A percentile compares a stretch with the other conserved stretches of the same genome.
These are phyloP conservation scores for Candida labiduridarum DNA, from an alignment of 1,139 yeast genomes.

Conservation along the genomic window DNA sequence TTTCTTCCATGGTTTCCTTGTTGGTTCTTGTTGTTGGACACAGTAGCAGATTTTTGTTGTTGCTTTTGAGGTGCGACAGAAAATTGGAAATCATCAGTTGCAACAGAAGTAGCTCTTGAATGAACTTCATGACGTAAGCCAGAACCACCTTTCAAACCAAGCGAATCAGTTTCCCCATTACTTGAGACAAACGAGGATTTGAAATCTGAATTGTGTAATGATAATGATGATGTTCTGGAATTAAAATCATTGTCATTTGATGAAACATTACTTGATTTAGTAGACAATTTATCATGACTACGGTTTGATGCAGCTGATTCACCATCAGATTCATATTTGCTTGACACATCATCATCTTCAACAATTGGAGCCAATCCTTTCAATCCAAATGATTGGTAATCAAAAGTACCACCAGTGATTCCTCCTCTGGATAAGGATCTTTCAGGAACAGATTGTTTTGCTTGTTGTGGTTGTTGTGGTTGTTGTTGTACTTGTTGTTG, in stretches of 20 bases:
- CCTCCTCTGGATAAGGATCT: conserved; percentile 17
- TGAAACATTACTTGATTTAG: conserved; percentile 11
- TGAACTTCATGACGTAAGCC: conserved; percentile 9
- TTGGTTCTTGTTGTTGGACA: conserved; percentile 7
- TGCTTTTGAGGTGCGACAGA: conserved; percentile 2
- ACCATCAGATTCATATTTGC: conserved; percentile 41
- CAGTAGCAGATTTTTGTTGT: neutral
- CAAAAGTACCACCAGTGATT: conserved; percentile 23
- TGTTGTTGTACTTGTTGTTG: neutral
- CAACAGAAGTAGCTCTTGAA: conserved; percentile 11
- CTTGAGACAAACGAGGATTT: conserved; percentile 29
- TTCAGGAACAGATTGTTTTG: conserved; percentile 14
- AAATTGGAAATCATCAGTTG: conserved; percentile 14
- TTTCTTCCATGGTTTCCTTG: conserved; percentile 5
- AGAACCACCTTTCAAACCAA: conserved; percentile 7
- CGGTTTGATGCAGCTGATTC: conserved; percentile 12
- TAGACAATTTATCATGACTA: conserved; percentile 20
- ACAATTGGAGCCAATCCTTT: conserved; percentile 45
- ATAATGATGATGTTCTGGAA: conserved; percentile 41
- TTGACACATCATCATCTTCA: conserved; percentile 38
- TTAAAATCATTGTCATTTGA: conserved; percentile 7
- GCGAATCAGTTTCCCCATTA: conserved; percentile 13
- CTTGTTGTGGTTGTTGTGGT: conserved; percentile 5
- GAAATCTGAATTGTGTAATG: conserved; percentile 45
- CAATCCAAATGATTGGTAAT: conserved; percentile 34